These are phyloP conservation scores for Pythium insidiosum DNA, from an alignment of 352 stramenopile genomes.

Conservation along the genomic window DNA sequence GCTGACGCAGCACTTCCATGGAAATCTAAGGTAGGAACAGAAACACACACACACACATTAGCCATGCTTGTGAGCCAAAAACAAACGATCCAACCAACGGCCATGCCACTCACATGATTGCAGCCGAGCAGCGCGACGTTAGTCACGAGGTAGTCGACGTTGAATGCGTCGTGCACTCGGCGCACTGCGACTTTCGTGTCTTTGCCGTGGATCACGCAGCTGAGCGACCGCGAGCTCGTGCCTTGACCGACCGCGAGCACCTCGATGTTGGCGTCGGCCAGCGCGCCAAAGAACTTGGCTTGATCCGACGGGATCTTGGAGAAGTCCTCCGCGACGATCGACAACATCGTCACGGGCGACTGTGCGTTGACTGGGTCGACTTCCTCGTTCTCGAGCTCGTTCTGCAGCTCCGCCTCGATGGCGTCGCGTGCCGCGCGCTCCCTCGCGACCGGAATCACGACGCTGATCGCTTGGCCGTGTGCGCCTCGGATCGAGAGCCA, in stretches of 20 bases:
- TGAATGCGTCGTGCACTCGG: constrained; percentile 75
- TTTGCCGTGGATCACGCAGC: constrained; percentile 55
- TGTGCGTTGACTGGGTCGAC: constrained; percentile 60
- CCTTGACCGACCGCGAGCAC: constrained; percentile 70
- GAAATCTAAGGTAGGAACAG: constrained; percentile 30
- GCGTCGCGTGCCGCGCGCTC: constrained; percentile 26
- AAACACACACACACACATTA: no score
- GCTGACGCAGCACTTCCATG: constrained; percentile 45
- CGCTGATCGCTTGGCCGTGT: constrained; percentile 73
- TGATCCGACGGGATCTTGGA: constrained; percentile 64
- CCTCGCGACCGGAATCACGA: constrained; percentile 45
- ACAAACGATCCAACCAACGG: not conserved
- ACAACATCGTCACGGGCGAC: constrained; percentile 79
- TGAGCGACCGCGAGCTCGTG: constrained; percentile 71
- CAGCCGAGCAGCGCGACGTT: constrained; percentile 65
- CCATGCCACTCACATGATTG: constrained; percentile 34
- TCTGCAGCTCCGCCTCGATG: constrained; percentile 45
- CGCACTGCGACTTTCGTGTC: constrained; percentile 74
- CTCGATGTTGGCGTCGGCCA: constrained; percentile 58
- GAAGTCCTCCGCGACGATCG: constrained; percentile 70
- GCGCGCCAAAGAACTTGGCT: constrained; percentile 70
- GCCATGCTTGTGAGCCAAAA: no score
- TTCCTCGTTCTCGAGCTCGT: constrained; percentile 60
- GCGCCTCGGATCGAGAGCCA: constrained; percentile 77
- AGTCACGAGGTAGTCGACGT: constrained; percentile 64